phyloP scores from a whole-genome alignment of 345 rosid species.

The Mallotus nudiflorus region DNA sequence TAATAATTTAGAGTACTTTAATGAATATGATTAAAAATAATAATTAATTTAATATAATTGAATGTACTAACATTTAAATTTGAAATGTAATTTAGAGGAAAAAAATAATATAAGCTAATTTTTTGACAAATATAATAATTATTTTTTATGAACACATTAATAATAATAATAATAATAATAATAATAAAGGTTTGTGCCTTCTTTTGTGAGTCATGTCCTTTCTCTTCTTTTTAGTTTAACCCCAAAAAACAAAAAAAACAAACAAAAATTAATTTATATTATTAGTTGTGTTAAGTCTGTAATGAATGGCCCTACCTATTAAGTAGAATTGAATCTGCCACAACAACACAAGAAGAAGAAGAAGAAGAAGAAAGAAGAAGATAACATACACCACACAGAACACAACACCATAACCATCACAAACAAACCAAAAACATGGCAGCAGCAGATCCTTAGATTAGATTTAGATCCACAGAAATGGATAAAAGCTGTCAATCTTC shows the following conservation, averaged over 20 bases:
- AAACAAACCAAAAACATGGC: not conserved
- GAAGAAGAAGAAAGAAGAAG: not conserved
- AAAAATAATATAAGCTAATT: too few species aligned
- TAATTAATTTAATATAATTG: too few species aligned
- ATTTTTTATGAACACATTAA: too few species aligned
- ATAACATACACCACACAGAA: not conserved
- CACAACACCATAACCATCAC: not conserved
- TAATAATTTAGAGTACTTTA: too few species aligned
- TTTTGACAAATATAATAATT: too few species aligned
- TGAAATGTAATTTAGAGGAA: too few species aligned
- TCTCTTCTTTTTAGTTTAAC: conserved; percentile 25
- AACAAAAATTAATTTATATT: not conserved
- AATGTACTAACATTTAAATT: too few species aligned
- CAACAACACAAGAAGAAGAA: not conserved
- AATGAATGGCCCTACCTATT: too few species aligned
- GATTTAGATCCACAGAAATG: conserved; percentile 39
- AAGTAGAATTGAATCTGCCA: too few species aligned
- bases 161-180: not conserved
- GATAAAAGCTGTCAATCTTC: conserved; percentile 61
- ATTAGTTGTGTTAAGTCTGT: too few species aligned
- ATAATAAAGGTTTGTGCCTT: conserved; percentile 12
- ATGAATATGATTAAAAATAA: too few species aligned
- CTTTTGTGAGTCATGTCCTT: conserved; percentile 30
- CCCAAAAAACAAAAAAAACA: not conserved
- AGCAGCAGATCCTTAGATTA: not conserved